These are phyloP conservation scores for Plenodomus lindquistii DNA, from an alignment of 2,329 filamentous ascomycete genomes.

Conservation along the genomic window DNA sequence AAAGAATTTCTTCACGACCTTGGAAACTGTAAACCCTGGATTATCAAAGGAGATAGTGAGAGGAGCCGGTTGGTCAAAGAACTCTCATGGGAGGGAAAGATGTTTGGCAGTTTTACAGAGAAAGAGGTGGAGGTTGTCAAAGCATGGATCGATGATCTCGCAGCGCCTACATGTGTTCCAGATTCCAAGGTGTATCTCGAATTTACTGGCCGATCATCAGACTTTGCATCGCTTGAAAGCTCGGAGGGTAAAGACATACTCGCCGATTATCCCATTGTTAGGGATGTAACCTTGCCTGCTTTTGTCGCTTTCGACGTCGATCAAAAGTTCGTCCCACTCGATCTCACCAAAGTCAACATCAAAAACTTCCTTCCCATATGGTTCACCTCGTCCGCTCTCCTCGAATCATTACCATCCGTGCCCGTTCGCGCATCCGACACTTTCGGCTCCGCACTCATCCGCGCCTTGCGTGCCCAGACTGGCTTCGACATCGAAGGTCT, in stretches of 20 bases:
- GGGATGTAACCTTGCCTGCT: neutral
- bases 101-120: constrained; percentile 56
- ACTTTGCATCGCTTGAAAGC: neutral
- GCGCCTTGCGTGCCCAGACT: constrained; percentile 46
- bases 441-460: constrained; percentile 42
- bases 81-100: constrained; percentile 52
- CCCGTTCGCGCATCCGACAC: constrained; percentile 40
- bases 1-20: constrained; percentile 44
- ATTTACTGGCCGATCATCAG: constrained; percentile 17
- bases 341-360: constrained; percentile 1
- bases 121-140: constrained; percentile 45
- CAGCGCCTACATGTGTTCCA: neutral
- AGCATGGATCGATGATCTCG: constrained; percentile 48
- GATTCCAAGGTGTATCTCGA: constrained; percentile 23
- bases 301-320: neutral
- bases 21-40: constrained; percentile 46
- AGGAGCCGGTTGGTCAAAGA: constrained; percentile 50
- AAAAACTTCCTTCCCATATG: constrained; percentile 42
- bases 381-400: constrained; percentile 44
- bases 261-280: constrained; percentile 13
- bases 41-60: constrained; percentile 45
- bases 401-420: constrained; percentile 44
- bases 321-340: neutral
- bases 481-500: constrained; percentile 45
- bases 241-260: constrained; percentile 8